A percentile compares a stretch with the other conserved stretches of the same genome.
These are phyloP conservation scores for Vitrella brassicaformis DNA, from an alignment of 73 alveolate species.

Conservation along the genomic window DNA sequence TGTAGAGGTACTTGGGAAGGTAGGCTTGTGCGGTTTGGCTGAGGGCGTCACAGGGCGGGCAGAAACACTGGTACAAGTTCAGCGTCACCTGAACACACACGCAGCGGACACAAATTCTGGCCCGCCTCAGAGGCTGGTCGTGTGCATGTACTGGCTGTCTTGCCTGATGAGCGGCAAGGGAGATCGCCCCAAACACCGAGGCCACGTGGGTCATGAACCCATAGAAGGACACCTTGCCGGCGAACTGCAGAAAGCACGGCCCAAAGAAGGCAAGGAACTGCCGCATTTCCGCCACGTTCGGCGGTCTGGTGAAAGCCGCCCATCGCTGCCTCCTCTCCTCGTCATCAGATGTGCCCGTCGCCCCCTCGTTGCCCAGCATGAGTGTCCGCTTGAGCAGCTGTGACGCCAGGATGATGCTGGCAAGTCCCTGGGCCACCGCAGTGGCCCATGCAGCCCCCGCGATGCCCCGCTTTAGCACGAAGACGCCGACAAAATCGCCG, in stretches of 20 bases:
- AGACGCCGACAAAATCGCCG: neutral
- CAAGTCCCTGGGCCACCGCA: neutral
- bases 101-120: no score
- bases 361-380: neutral
- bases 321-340: neutral
- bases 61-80: no score
- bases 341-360: neutral
- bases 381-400: neutral
- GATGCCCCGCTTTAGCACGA: neutral
- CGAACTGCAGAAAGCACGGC: neutral
- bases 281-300: neutral
- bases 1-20: no score
- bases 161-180: neutral
- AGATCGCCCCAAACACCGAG: neutral
- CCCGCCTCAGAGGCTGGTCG: neutral
- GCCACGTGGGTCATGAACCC: neutral
- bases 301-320: neutral
- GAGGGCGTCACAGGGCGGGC: no score
- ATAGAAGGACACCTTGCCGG: neutral
- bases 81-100: no score
- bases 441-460: neutral
- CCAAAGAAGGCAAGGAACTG: neutral
- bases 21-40: no score
- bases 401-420: neutral
- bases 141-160: neutral